Evolutionary conservation across 1,284 basidiomycete genomes (phyloP).

Genomic region (Anthracocystis setariae): DNA sequence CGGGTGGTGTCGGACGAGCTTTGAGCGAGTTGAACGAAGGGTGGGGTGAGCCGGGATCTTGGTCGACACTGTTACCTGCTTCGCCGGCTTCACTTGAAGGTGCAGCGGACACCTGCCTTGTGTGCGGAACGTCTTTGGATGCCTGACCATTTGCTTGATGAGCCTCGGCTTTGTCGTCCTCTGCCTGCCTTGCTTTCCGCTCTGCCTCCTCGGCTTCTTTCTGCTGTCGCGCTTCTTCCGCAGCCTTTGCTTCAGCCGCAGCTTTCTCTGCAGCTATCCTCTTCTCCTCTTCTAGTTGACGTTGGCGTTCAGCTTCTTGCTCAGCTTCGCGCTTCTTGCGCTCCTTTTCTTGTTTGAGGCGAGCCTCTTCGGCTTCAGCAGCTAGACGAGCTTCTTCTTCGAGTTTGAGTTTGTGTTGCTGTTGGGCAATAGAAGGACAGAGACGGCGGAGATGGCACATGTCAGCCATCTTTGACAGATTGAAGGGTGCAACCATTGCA

Average conservation of each 20-base stretch:
- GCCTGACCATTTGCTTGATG: slow-evolving; percentile 1
- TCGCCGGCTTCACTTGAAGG: slow-evolving; percentile 17
- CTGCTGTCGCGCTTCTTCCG: slow-evolving; percentile 11
- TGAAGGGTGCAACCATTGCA: background rate
- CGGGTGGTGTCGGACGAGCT: slow-evolving; percentile 58
- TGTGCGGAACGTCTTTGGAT: background rate
- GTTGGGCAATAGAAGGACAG: background rate
- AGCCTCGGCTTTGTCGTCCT: slow-evolving; percentile 1
- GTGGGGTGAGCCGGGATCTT: slow-evolving; percentile 46
- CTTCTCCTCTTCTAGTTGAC: slow-evolving; percentile 19
- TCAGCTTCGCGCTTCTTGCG: slow-evolving; percentile 33
- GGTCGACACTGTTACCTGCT: slow-evolving; percentile 11
- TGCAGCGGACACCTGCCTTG: background rate
- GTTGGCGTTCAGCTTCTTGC: slow-evolving; percentile 34
- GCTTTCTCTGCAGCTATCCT: slow-evolving; percentile 35
- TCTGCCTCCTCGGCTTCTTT: slow-evolving; percentile 30
- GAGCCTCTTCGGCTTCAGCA: slow-evolving; percentile 33
- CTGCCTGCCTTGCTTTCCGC: slow-evolving; percentile 9
- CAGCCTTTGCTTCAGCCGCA: slow-evolving; percentile 15
- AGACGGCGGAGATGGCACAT: slow-evolving; percentile 1
- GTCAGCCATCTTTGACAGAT: slow-evolving; percentile 13
- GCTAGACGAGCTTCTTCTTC: slow-evolving; percentile 38
- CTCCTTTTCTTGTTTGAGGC: slow-evolving; percentile 34
- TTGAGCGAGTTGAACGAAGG: slow-evolving; percentile 59
- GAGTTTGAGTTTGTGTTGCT: slow-evolving; percentile 21